These are phyloP conservation scores for Papilionanthe hybrid DNA, from an alignment of 116 monocot genomes.

Conservation along the genomic window DNA sequence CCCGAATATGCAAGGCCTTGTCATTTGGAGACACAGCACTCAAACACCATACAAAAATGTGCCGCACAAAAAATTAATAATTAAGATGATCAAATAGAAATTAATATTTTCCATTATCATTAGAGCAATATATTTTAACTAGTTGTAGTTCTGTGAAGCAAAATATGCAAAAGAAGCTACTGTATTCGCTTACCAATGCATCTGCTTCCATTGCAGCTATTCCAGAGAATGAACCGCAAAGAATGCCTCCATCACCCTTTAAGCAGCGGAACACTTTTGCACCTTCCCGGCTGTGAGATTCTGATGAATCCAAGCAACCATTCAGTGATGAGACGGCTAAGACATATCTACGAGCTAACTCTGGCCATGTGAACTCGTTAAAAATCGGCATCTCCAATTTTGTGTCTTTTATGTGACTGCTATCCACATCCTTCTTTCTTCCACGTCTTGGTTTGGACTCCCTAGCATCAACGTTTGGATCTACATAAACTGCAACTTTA, in stretches of 20 bases:
- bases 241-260: slow-evolving; percentile 88
- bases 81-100: neutral
- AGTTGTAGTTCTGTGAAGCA: neutral
- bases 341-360: slow-evolving; percentile 84
- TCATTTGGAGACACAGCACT: too few species aligned
- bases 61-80: too few species aligned
- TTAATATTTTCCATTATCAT: neutral
- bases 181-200: slow-evolving; percentile 69
- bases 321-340: slow-evolving; percentile 58
- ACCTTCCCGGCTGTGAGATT: slow-evolving; percentile 65
- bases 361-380: slow-evolving; percentile 95
- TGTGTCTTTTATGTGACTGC: slow-evolving; percentile 38
- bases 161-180: neutral
- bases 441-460: slow-evolving; percentile 82
- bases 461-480: slow-evolving; percentile 70
- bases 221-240: slow-evolving; percentile 88
- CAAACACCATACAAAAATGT: too few species aligned
- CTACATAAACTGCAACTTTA: slow-evolving; percentile 61
- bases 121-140: neutral
- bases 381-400: slow-evolving; percentile 58
- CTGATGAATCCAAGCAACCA: slow-evolving; percentile 56
- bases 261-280: slow-evolving; percentile 81
- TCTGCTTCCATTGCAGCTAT: slow-evolving; percentile 94
- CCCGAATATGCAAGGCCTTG: too few species aligned
- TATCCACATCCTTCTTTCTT: slow-evolving; percentile 71